Conservation (phyloP, 495 filamentous ascomycete genomes). For the Talaromyces proteolyticus region DNA sequence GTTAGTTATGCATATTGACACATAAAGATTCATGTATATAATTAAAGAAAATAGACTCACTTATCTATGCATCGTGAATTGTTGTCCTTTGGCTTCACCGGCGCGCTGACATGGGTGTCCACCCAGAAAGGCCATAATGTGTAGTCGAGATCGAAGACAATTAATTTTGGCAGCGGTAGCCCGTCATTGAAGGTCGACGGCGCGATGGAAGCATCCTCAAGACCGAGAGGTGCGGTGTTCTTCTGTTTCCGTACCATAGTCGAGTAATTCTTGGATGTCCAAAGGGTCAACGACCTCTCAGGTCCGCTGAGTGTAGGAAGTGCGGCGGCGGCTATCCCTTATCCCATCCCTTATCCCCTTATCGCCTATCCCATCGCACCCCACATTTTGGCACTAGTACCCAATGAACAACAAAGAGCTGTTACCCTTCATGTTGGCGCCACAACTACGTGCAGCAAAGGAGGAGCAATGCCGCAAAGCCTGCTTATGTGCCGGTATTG, state of each 20-base stretch:
- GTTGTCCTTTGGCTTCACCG: slow-evolving; percentile 59
- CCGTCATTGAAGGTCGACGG: slow-evolving; percentile 69
- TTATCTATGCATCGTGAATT: slow-evolving; percentile 48
- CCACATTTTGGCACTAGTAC: too few species aligned
- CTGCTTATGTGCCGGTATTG: too few species aligned
- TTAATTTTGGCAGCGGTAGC: slow-evolving; percentile 72
- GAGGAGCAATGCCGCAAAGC: not conserved
- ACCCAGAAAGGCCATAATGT: slow-evolving; percentile 98
- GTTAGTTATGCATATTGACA: not conserved
- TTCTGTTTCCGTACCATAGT: slow-evolving; percentile 29
- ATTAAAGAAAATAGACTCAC: slow-evolving; percentile 16
- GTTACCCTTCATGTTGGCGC: too few species aligned
- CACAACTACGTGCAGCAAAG: not conserved
- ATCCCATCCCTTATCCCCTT: too few species aligned
- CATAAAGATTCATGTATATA: not conserved
- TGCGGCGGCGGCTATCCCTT: not conserved
- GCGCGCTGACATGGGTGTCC: slow-evolving; percentile 83
- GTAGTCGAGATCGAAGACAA: slow-evolving; percentile 95
- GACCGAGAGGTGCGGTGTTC: slow-evolving; percentile 26
- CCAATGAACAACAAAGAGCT: too few species aligned
- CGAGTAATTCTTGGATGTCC: too few species aligned
- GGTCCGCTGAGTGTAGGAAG: too few species aligned
- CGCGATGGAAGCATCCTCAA: slow-evolving; percentile 33
- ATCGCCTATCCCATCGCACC: too few species aligned
- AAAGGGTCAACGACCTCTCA: too few species aligned